Percentiles rank a stretch among this genome's conserved stretches.
These are phyloP conservation scores for Lolium rigidum DNA, from an alignment of 176 grass and related monocot genomes.

Conservation along the genomic window DNA sequence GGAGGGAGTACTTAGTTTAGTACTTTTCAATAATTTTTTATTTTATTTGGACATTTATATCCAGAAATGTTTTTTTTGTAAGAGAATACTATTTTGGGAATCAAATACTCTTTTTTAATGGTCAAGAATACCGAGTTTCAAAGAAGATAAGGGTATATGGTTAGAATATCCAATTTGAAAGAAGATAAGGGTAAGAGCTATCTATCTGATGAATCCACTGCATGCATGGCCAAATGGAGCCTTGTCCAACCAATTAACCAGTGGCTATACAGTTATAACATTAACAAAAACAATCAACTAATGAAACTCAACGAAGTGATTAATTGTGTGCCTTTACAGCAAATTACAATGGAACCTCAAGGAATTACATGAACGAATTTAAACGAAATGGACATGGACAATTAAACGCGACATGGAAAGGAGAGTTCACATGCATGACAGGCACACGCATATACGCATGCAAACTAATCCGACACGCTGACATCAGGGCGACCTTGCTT, in stretches of 20 bases:
- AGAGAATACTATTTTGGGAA: no score
- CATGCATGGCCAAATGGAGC: neutral
- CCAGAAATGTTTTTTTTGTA: no score
- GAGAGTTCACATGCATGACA: conserved; percentile 2
- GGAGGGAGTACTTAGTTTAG: no score
- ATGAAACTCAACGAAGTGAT: neutral
- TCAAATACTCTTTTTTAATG: no score
- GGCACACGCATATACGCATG: conserved; percentile 1
- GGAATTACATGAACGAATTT: neutral
- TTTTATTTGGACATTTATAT: no score
- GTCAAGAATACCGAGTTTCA: no score
- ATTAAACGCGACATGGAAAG: neutral
- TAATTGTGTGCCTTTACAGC: neutral
- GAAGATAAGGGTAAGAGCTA: neutral
- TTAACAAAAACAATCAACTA: neutral
- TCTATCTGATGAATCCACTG: neutral
- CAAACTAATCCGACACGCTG: neutral
- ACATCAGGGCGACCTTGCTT: neutral
- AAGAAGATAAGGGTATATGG: no score
- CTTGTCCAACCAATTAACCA: conserved; percentile 1
- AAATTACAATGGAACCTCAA: conserved; percentile 14
- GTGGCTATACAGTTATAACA: neutral
- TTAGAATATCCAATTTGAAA: no score
- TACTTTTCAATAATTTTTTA: no score
- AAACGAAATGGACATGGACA: conserved; percentile 10